Base-by-base conservation (phyloP, 2,329 filamentous ascomycete genomes). In the Metarhizium brunneum region DNA sequence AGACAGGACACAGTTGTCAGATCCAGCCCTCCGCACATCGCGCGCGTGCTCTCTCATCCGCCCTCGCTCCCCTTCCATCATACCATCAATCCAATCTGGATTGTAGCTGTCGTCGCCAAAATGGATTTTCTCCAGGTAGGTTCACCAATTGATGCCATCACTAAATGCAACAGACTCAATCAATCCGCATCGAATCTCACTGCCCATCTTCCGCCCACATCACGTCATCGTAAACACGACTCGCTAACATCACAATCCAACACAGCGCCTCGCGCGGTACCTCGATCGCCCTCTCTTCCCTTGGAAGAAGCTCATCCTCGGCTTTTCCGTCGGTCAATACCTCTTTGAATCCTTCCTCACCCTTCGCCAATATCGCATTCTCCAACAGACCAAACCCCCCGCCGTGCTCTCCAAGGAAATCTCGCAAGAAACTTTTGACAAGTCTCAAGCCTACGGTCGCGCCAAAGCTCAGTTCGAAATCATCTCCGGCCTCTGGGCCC, bases 281-380 rank as follows among this genome's bases (percentile, higher is more conserved):
- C 86, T 97, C 66, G 94, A 99, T 77, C 85, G 89, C 68, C 92
- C 92, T 57, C 79, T 89, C 68, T 96, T 97, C 76, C 92, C 94
- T 55, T 99, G 94, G 94, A 99, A 96, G 83, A 88, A 85, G 70
- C 84, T 99, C 65, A 92, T 99, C 66, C 82, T 97, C 64, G 89
- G 91, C 66, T 99, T 99, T 76, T 95, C 91, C 35, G 71, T 97
- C 65, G 90, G 88, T 59, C 90, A 99, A 70, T 97, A 90, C 71
- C 75, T 90, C 54, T 86, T 99, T 67, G 94, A 99, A 72, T 85
- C 90, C 48, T 89, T 92, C 74, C 84, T 99, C 54, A 90, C 90
- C 30, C 77, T 90, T 63, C 90, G 94, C 56, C 94, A 99, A 72
- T 97, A 96, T 71, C 83, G 85, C 62, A 84, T 96, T 55, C 81